Evolutionary conservation across 345 rosid species (phyloP), one percentile per base, ranked within the genome.

Genomic region (Eutrema japonicum): DNA sequence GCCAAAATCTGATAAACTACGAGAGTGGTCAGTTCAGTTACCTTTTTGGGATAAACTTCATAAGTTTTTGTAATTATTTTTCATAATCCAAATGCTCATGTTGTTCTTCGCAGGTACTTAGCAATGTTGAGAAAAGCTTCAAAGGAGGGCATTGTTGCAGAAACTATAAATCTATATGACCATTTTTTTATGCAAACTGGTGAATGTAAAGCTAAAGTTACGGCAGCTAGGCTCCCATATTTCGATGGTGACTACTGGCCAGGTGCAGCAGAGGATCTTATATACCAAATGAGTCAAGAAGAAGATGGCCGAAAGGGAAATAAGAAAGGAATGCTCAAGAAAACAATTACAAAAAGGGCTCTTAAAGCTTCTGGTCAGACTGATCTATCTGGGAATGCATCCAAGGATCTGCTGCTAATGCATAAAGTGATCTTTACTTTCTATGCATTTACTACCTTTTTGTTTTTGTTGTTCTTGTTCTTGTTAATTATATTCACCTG

Each of bases 231-330:
- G 85, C 85, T 96, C 51, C 99, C 99, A 37, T 96, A 96, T 85
- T 96, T 96, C 68, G 99, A 96, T 79, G 99, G 99, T 79, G 98
- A 96, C 82, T 96, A 96, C 80, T 96, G 99, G 99, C 98, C 99
- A 60, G 99, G 98, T 78, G 98, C 99, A 41, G 99, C 99, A 0
- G 99, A 96, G 83, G 98, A 96, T 76, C 83, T 96, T 63, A 90
- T 96, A 65, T 82, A 84, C 85, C 98, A 90, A 83, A 83, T 96
- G 79, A 88, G 87, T 52, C 98, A 96, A 85, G 98, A 96, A 66
- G 98, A 92, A 78, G 98, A 96, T 82, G 96, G 96, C 64, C 89
- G 88, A 85, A 96, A 90, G 82, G 87, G 85, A 46, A 96, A 89
- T 74, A 92, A 92, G 82, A 92, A 92, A 81, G 98, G 98, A 75